Conservation (phyloP, 352 stramenopile genomes). For the Globisporangium rhizosaccharum region DNA sequence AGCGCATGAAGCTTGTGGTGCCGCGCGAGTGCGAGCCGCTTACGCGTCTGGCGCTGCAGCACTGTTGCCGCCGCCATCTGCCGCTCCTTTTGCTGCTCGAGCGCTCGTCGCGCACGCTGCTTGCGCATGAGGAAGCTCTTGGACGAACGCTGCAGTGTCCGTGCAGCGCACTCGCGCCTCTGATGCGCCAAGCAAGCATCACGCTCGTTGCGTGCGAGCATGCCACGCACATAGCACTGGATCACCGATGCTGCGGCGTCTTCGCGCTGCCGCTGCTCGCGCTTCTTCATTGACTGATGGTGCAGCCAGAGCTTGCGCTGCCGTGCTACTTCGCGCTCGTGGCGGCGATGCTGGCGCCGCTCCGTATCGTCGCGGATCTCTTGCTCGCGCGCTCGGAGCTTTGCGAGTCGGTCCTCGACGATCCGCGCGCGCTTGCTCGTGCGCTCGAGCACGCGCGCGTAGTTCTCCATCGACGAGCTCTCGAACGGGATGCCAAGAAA, state of each 20-base stretch:
- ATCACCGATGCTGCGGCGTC: conserved; percentile 28
- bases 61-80: conserved; percentile 31
- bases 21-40: conserved; percentile 11
- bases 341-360: conserved; percentile 26
- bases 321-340: conserved; percentile 35
- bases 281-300: conserved; percentile 37
- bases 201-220: conserved; percentile 20
- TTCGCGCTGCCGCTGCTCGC: conserved; percentile 38
- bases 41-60: conserved; percentile 43
- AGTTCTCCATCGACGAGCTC: conserved; percentile 67
- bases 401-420: conserved; percentile 40
- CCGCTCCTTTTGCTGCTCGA: conserved; percentile 21
- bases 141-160: conserved; percentile 29
- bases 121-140: conserved; percentile 25
- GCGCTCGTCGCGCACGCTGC: conserved; percentile 7
- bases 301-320: conserved; percentile 44
- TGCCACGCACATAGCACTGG: conserved; percentile 35
- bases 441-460: conserved; percentile 52
- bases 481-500: conserved; percentile 67
- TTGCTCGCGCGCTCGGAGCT: conserved; percentile 39
- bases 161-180: conserved; percentile 21
- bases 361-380: conserved; percentile 33
- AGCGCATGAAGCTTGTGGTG: neutral
- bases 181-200: conserved; percentile 6
- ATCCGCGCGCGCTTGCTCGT: conserved; percentile 37